These are phyloP conservation scores for Quaeritorhiza haematococci DNA, from an alignment of 371 early-diverging fungal genomes.

Conservation along the genomic window DNA sequence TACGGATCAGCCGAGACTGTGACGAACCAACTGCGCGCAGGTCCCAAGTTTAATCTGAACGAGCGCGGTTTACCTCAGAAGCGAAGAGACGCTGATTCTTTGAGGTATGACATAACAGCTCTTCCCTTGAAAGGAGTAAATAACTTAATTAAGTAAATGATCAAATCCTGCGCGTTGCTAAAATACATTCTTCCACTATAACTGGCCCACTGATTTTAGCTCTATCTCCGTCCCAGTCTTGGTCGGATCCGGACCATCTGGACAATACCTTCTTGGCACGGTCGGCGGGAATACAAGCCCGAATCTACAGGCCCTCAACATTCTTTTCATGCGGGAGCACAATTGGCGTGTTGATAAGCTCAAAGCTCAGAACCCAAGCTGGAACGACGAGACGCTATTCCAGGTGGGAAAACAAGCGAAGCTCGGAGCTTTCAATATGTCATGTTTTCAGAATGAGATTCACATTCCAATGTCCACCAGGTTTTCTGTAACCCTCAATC, in stretches of 20 bases:
- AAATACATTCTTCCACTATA: no score
- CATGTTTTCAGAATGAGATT: no score
- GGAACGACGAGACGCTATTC: conserved; percentile 26
- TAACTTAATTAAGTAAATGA: no score
- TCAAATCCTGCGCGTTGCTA: no score
- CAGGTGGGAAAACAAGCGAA: conserved; percentile 9
- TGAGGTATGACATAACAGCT: no score
- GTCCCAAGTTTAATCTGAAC: conserved; percentile 15
- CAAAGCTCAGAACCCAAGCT: conserved; percentile 8
- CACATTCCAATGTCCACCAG: no score
- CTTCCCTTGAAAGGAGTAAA: no score
- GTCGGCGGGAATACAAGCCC: conserved; percentile 4
- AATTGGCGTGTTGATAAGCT: conserved; percentile 24
- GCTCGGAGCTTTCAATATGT: neutral
- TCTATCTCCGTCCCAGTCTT: neutral
- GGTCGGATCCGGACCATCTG: neutral
- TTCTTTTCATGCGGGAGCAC: conserved; percentile 32
- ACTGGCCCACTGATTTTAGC: neutral
- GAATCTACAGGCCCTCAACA: conserved; percentile 6
- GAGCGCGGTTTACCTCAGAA: conserved; percentile 16
- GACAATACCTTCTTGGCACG: conserved; percentile 7
- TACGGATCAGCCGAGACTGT: conserved; percentile 17
- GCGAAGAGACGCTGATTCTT: no score
- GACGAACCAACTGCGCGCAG: conserved; percentile 10
- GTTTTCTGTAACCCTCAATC: neutral